A percentile compares a stretch with the other conserved stretches of the same genome.
Conservation (phyloP, 2,329 filamentous ascomycete genomes). For the Scedosporium dehoogii region DNA sequence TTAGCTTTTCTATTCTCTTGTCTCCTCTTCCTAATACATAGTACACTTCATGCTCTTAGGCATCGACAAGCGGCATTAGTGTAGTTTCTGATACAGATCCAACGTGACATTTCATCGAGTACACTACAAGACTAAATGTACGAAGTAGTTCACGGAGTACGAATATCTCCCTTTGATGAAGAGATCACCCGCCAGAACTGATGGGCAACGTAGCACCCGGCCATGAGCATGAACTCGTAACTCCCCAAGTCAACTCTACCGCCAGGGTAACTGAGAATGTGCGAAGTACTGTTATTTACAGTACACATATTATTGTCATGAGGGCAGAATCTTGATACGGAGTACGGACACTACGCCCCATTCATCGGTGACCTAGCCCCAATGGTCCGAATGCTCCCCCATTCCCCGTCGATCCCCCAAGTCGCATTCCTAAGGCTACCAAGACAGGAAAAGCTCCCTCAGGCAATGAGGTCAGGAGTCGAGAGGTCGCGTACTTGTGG, state of each 20-base stretch:
- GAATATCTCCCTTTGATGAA: neutral
- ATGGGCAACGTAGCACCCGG: neutral
- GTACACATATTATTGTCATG: neutral
- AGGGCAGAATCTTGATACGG: neutral
- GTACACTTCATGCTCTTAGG: neutral
- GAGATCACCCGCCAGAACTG: neutral
- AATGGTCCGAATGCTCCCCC: neutral
- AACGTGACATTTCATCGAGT: neutral
- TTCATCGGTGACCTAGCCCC: neutral
- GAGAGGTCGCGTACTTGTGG: neutral
- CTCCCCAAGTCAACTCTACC: neutral
- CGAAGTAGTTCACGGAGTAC: too few relatives aligned
- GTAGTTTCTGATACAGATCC: neutral
- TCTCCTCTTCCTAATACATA: neutral
- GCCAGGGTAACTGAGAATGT: too few relatives aligned
- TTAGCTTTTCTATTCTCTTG: neutral
- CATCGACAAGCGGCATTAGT: neutral
- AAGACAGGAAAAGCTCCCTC: neutral
- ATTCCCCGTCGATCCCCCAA: neutral
- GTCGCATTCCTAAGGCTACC: neutral
- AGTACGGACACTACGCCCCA: neutral
- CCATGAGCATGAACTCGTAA: neutral
- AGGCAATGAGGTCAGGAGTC: neutral
- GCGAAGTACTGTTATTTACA: neutral
- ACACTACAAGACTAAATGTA: neutral